These are phyloP conservation scores for Amanita subjunquillea DNA, from an alignment of 768 basidiomycete species.

Conservation along the genomic window DNA sequence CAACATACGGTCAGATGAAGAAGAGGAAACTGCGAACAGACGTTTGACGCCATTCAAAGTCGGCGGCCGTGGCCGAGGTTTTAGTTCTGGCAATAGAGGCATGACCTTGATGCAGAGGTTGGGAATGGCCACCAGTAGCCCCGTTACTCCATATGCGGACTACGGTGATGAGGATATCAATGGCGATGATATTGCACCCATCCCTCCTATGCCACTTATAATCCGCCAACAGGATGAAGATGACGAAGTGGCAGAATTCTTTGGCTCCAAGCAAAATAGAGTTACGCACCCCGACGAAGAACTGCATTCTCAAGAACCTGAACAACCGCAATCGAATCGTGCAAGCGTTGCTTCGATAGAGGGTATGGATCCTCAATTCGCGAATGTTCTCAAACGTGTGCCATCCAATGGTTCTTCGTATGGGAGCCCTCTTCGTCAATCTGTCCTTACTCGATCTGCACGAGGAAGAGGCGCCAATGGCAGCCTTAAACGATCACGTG, in stretches of 20 bases:
- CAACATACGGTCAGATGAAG: constrained; percentile 23
- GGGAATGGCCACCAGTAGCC: constrained; percentile 44
- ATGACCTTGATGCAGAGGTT: constrained; percentile 53
- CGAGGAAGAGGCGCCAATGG: constrained; percentile 32
- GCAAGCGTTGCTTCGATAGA: constrained; percentile 46
- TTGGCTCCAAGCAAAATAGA: constrained; percentile 16
- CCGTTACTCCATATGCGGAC: constrained; percentile 31
- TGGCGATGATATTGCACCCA: constrained; percentile 25
- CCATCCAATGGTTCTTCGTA: constrained; percentile 36
- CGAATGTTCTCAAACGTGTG: constrained; percentile 60
- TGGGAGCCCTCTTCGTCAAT: constrained; percentile 53
- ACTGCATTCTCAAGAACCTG: constrained; percentile 11
- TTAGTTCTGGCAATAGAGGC: constrained; percentile 26
- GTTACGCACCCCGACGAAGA: constrained; percentile 18
- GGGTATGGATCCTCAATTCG: constrained; percentile 82
- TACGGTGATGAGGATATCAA: constrained; percentile 33
- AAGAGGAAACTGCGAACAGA: constrained; percentile 27
- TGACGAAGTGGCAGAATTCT: constrained; percentile 29
- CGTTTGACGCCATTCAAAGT: constrained; percentile 48
- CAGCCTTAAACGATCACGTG: constrained; percentile 41
- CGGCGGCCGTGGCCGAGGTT: constrained; percentile 37
- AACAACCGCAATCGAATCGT: constrained; percentile 39
- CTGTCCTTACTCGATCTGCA: constrained; percentile 38
- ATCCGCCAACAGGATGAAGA: constrained; percentile 22
- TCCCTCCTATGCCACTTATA: constrained; percentile 27